Evolutionary conservation across 2,329 filamentous ascomycete genomes (phyloP), one percentile per base, ranked within the genome.

Genomic region (Aspergillus ruber): DNA sequence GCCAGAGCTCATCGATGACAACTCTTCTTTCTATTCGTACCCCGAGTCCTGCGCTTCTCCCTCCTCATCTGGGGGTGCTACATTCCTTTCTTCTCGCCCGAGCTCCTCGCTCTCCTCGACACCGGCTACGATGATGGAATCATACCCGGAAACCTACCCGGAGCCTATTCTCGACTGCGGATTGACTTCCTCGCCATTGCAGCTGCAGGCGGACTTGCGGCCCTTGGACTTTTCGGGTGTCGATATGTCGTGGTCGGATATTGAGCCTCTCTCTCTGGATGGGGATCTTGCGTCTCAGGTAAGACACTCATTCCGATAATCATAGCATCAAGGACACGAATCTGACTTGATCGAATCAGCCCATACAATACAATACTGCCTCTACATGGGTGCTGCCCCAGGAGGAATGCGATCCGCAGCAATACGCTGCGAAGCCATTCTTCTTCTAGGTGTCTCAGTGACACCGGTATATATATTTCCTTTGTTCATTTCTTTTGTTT

Each of bases 11-110:
- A 54, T 62, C 5, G 68, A 70, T 41, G 70, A 72, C 45, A 60
- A 63, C 36, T 65, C 63, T n/a, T 36, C 25, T 12, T 66, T 71
- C 50, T 73, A 71, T 50, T 69, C 70, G 27, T 71, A 69, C 9
- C 68, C 70, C 38, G 69, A 71, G 47, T 67, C 68, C 45, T 73
- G 69, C 51, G 64, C 65, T n/a, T 73, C 70, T n/a, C 70, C 70
- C 32, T 56, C 63, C 3, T 70, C 67, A 1, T 68, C 70, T 47
- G 57, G 57, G 20, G 59, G 60, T 29, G 57, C 63, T 15, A 62
- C 63, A 32, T 66, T 60, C 33, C 54, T 67, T 38, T 61, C 62
- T 42, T 56, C 58, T 38, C 58, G 60, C 47, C 55, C 61, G 33
- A 57, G 56, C 40, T 63, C 61, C 35, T 65, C 64, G 2, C 56